phyloP scores from a whole-genome alignment of 495 filamentous ascomycete species.

The Penicilliopsis zonata region DNA sequence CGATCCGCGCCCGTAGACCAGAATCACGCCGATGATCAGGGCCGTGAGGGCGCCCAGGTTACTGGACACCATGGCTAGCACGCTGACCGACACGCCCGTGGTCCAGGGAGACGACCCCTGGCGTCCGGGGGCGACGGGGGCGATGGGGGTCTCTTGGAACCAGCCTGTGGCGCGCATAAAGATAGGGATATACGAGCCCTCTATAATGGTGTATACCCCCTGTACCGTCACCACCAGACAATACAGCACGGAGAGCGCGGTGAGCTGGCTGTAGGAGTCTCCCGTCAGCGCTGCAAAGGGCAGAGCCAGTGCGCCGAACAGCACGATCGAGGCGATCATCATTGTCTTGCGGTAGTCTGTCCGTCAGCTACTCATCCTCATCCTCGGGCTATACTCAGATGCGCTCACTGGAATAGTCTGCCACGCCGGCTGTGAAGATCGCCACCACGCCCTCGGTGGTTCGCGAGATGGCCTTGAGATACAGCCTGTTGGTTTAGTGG shows the following conservation, averaged over 20 bases:
- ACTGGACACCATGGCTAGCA: slow-evolving; percentile 9
- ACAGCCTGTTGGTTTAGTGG: slow-evolving; percentile 8
- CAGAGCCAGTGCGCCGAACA: slow-evolving; percentile 10
- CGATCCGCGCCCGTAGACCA: slow-evolving; percentile 9
- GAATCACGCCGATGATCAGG: slow-evolving; percentile 11
- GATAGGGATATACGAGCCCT: slow-evolving; percentile 13
- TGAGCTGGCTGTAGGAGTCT: slow-evolving; percentile 6
- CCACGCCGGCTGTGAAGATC: slow-evolving; percentile 8
- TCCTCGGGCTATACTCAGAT: no score
- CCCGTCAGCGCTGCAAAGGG: slow-evolving; percentile 9
- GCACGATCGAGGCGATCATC: slow-evolving; percentile 12
- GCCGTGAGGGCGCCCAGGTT: slow-evolving; percentile 9
- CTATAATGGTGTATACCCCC: slow-evolving; percentile 10
- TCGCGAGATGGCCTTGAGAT: slow-evolving; percentile 8
- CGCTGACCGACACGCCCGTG: slow-evolving; percentile 10
- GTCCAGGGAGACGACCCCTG: slow-evolving; percentile 1
- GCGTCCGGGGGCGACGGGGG: neutral
- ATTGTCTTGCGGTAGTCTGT: slow-evolving; percentile 12
- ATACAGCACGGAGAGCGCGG: slow-evolving; percentile 6
- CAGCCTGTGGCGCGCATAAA: slow-evolving; percentile 13
- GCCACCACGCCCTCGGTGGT: slow-evolving; percentile 9
- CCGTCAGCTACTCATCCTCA: no score
- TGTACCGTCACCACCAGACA: slow-evolving; percentile 6
- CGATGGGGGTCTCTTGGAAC: slow-evolving; percentile 2
- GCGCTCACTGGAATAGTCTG: slow-evolving; percentile 11